A percentile compares a stretch with the other conserved stretches of the same genome.
These are phyloP conservation scores for Cutaneotrichosporon mucoides DNA, from an alignment of 1,284 basidiomycete species.

Conservation along the genomic window DNA sequence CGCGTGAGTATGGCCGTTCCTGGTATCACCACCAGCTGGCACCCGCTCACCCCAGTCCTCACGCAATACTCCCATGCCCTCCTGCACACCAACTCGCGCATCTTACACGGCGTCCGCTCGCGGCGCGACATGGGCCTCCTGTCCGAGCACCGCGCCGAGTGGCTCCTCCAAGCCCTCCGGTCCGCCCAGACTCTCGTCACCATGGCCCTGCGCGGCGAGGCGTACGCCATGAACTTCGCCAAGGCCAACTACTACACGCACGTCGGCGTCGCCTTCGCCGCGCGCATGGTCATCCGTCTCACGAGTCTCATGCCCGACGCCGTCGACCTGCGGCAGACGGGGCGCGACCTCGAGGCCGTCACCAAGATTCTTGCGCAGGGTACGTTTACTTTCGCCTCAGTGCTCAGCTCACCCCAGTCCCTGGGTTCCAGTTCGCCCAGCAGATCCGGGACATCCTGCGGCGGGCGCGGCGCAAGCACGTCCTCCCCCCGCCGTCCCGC, in stretches of 20 bases:
- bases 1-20: neutral
- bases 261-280: slow-evolving; percentile 38
- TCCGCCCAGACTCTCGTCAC: slow-evolving; percentile 28
- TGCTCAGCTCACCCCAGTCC: slow-evolving; percentile 23
- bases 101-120: slow-evolving; percentile 30
- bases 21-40: neutral
- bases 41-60: slow-evolving; percentile 11
- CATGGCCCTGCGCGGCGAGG: slow-evolving; percentile 25
- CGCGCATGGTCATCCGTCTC: slow-evolving; percentile 40
- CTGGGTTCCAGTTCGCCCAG: slow-evolving; percentile 40
- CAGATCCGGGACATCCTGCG: slow-evolving; percentile 34
- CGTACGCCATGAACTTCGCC: slow-evolving; percentile 28
- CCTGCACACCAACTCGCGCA: slow-evolving; percentile 32
- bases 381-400: neutral
- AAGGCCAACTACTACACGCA: slow-evolving; percentile 21
- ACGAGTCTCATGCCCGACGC: slow-evolving; percentile 36
- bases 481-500: slow-evolving; percentile 29
- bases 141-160: slow-evolving; percentile 20
- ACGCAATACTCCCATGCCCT: slow-evolving; percentile 21
- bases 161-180: slow-evolving; percentile 26
- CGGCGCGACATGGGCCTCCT: slow-evolving; percentile 27
- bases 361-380: slow-evolving; percentile 31
- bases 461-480: slow-evolving; percentile 30
- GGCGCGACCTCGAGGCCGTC: slow-evolving; percentile 40
- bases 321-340: slow-evolving; percentile 35